These are phyloP conservation scores for Austroboletus niveus DNA, from an alignment of 1,284 basidiomycete genomes.

Conservation along the genomic window DNA sequence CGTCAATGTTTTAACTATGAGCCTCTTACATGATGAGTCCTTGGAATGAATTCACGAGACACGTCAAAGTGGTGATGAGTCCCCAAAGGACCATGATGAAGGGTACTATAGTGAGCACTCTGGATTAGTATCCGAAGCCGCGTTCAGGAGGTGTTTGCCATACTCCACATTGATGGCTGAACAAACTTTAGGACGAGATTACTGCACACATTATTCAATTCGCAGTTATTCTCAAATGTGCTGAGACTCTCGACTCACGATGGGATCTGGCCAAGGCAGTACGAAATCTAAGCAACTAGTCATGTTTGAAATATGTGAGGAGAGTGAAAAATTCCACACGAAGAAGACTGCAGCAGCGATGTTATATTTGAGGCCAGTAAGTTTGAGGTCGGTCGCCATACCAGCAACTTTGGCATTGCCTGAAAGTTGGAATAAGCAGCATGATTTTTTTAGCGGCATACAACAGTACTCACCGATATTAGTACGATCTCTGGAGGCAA, in stretches of 20 bases:
- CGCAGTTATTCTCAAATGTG: not conserved
- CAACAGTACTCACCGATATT: constrained; percentile 28
- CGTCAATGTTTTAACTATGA: not conserved
- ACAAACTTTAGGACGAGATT: constrained; percentile 45
- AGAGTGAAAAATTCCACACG: constrained; percentile 26
- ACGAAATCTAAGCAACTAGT: constrained; percentile 35
- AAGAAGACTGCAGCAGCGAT: constrained; percentile 46
- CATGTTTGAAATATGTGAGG: not conserved
- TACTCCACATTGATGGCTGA: constrained; percentile 47
- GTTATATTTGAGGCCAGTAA: constrained; percentile 43
- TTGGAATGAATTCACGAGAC: constrained; percentile 32
- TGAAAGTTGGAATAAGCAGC: constrained; percentile 5
- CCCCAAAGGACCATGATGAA: constrained; percentile 49
- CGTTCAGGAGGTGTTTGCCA: not conserved
- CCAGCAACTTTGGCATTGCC: constrained; percentile 37
- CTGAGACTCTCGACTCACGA: constrained; percentile 35
- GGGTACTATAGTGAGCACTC: constrained; percentile 34
- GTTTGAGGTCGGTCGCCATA: constrained; percentile 39
- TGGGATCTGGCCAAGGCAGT: constrained; percentile 44
- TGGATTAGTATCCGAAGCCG: not conserved
- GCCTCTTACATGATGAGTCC: constrained; percentile 28
- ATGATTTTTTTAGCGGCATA: not conserved
- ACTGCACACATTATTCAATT: constrained; percentile 20
- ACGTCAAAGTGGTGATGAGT: constrained; percentile 39
- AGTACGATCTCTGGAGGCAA: constrained; percentile 28